Evolutionary conservation across 2,329 filamentous ascomycete genomes (phyloP), one percentile per base, ranked within the genome.

Genomic region (Teratosphaeria pseudoeucalypti): DNA sequence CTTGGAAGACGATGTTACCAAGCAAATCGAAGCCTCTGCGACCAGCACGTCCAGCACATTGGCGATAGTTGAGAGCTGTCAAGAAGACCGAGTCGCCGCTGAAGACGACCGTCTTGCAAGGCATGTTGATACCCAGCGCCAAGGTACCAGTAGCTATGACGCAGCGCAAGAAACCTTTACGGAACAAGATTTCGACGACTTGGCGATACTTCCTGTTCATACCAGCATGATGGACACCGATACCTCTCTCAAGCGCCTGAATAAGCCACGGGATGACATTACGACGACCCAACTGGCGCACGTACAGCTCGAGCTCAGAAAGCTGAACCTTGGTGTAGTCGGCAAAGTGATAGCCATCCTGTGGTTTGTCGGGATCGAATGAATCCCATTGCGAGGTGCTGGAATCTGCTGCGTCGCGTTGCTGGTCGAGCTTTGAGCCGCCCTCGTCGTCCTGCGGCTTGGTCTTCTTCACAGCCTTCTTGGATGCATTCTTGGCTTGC

Each of bases 51-150:
- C 89, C 88, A 59, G 88, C 84, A 7, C 83, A 87, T 71, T 92
- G 89, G 9, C 87, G 82, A 71, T 87, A 92, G 70, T 89, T 90
- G 57, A 92, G 81, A 0, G 88, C 83, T 0, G 87, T 90, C 52
- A 92, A 74, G 68, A 82, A 90, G 2, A 88, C 78, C 0, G 85
- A 89, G 69, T 92, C 88, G 0, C 87, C 87, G 16, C 79, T 81
- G 70, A 92, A 92, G 1, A 90, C 83, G 0, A 91, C 87, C 0
- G 88, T 92, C 71, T 89, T 89, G 71, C 88, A 92, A 10, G 89
- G 89, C 86, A 90, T 89, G 64, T 90, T 92, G 75, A 92, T 87
- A 76, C 89, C 89, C 5, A 92, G 76, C 1, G 86, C 86, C 26
- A 91, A 78, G 0, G 88, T 91, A 0, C 87, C 88, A 1, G 88